Evolutionary conservation across 1,284 basidiomycete genomes (phyloP), one percentile per base, ranked within the genome.

Genomic region (Tetrapyrgos nigripes): DNA sequence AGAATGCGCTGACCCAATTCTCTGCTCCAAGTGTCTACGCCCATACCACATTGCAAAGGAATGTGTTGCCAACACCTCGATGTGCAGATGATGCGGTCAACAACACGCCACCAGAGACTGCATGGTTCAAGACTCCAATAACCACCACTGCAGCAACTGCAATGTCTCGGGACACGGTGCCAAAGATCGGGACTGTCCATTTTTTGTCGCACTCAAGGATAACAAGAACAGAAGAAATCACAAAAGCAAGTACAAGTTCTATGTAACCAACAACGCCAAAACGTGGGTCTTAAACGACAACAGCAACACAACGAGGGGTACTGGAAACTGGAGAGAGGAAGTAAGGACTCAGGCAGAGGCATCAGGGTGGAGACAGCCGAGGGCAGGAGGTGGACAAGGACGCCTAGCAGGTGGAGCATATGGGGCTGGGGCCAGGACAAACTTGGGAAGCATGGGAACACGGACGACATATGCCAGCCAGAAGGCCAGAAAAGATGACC

Each of bases 41-140:
- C 9, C 47, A 13, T 55, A 46, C 14, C 53, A 54, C 29, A 24
- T 54, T 33, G 53, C 53, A 21, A 28, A 19, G 4, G 53, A 47
- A 29, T 54, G 53, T 33, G 31, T 26, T 6, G 10, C 10, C 21
- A 27, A 19, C 11, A 11, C 21, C 10, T 52, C 55, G 37, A 31
- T 54, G 9, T 62, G 63, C n/a, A 61, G 49, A 21, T 8, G 61
- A n/a, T 64, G 63, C 28, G 55, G 40, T 3, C 35, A 47, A 23
- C 26, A 49, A 21, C 61, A 64, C 24, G 26, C 35, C 3, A 64
- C 63, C 1, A n/a, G 28, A 2, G 50, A 9, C 5, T 64, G 60
- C 40, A 45, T 4, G 4, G 54, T 40, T 3, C 6, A 3, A 1
- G 51, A 58, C n/a, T n/a, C n/a, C 11, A 40, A 50, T 1, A 43